Evolutionary conservation across 1,284 basidiomycete species (phyloP), one percentile per base, ranked within the genome.

Genomic region (Cystobasidium sp.): DNA sequence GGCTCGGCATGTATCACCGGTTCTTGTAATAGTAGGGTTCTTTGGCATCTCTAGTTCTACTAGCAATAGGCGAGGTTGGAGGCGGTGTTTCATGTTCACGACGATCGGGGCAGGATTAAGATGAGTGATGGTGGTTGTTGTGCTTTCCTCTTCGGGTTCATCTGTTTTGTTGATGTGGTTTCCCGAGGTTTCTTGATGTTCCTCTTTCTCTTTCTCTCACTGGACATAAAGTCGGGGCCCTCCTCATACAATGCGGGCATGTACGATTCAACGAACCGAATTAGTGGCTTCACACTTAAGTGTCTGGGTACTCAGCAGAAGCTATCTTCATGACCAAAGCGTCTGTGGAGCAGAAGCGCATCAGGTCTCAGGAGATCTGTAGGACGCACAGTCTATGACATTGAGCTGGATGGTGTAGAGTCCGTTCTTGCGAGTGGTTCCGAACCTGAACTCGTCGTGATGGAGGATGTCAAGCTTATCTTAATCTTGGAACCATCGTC

Each of bases 161-260:
- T 52, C n/a, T 20, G 8, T 20, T 52, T 52, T 52, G n/a, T n/a
- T 52, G 51, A 18, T 52, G 51, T 7, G n/a, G 7, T 52, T 52
- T 52, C 16, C 51, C 22, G 51, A 52, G 22, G 51, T 9, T 61
- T 61, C 41, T 61, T 18, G 58, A 39, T 12, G 41, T 43, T 63
- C 46, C 61, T n/a, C 20, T 44, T 41, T 63, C 20, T 63, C 39
- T 63, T 43, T 44, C 63, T 66, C 63, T 46, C 63, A 66, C 63
- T 66, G 63, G 51, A 37, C 47, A 18, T 66, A 16, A 66, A 49
- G 47, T 66, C 63, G 47, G 63, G 63, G 8, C 16, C 6, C 16
- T 16, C 9, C 24, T 66, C 44, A 22, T 46, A 43, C 14, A 24
- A n/a, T 6, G 44, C 63, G 20, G 63, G 63, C 20, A 47, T 49